These are phyloP conservation scores for Penicillium hordei DNA, from an alignment of 2,329 filamentous ascomycete genomes.

Conservation along the genomic window DNA sequence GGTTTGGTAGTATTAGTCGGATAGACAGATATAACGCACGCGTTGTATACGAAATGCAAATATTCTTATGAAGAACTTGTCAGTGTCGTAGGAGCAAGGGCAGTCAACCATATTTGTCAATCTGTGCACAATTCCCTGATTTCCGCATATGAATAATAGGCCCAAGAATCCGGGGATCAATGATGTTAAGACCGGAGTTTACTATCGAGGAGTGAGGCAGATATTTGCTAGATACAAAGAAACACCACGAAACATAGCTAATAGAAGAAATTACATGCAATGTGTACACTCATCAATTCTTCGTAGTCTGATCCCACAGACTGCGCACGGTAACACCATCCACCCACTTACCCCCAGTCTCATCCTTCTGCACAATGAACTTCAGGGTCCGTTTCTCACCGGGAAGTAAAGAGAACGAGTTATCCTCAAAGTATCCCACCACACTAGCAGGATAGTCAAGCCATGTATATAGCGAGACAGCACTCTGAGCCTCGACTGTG, in stretches of 20 bases:
- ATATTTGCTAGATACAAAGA: neutral
- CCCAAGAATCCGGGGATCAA: no score
- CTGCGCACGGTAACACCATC: slow-evolving; percentile 52
- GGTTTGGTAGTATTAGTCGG: neutral
- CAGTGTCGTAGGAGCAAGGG: no score
- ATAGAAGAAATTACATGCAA: neutral
- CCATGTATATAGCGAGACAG: slow-evolving; percentile 57
- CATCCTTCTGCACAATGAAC: slow-evolving; percentile 50
- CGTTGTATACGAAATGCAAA: neutral
- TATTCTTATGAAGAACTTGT: no score
- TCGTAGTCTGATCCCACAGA: slow-evolving; percentile 50
- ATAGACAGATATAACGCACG: neutral
- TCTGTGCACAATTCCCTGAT: no score
- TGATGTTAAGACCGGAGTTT: no score
- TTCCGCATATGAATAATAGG: no score
- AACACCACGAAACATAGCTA: neutral
- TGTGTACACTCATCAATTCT: neutral
- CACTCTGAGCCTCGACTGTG: slow-evolving; percentile 49
- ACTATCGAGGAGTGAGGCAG: no score
- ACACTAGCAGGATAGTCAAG: slow-evolving; percentile 52
- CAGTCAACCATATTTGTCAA: no score
- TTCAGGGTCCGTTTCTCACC: slow-evolving; percentile 48
- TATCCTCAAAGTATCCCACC: slow-evolving; percentile 54
- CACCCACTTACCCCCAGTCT: slow-evolving; percentile 46
- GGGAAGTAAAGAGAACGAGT: slow-evolving; percentile 52